A percentile compares a stretch with the other conserved stretches of the same genome.
phyloP scores from a whole-genome alignment of 1,284 basidiomycete genomes.

The Meira miltonrushii region DNA sequence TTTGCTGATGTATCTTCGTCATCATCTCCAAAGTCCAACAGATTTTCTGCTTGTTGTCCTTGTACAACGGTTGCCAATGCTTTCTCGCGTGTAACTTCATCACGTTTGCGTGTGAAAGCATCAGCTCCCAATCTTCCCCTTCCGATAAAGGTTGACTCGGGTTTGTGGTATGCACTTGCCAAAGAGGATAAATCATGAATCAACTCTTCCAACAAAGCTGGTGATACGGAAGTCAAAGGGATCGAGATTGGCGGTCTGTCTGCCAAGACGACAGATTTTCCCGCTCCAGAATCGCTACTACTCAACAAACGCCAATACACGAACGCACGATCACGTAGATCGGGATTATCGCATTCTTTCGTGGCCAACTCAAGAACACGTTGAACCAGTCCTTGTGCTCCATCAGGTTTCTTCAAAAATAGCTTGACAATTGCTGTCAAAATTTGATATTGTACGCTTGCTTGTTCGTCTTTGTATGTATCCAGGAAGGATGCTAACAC shows the following conservation, averaged over 20 bases:
- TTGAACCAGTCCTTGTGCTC: constrained; percentile 83
- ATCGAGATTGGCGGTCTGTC: constrained; percentile 87
- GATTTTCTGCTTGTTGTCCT: constrained; percentile 46
- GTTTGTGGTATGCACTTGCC: constrained; percentile 93
- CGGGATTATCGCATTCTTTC: constrained; percentile 92
- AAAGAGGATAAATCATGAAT: constrained; percentile 63
- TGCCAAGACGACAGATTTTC: constrained; percentile 89
- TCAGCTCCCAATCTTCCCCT: constrained; percentile 48
- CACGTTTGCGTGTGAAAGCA: constrained; percentile 15
- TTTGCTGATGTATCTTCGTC: constrained; percentile 19
- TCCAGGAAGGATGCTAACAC: constrained; percentile 84
- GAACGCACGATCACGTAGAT: constrained; percentile 91
- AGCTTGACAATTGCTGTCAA: constrained; percentile 94
- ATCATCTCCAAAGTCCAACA: constrained; percentile 50
- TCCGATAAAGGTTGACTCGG: constrained; percentile 60
- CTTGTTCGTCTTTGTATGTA: constrained; percentile 85
- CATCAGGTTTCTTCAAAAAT: constrained; percentile 88
- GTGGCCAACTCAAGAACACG: constrained; percentile 86
- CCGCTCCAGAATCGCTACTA: constrained; percentile 78
- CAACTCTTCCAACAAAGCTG: constrained; percentile 86
- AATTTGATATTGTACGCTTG: constrained; percentile 90
- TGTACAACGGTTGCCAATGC: constrained; percentile 56
- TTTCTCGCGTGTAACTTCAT: constrained; percentile 44
- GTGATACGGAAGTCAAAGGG: constrained; percentile 80
- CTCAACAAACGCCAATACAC: constrained; percentile 93